Evolutionary conservation across 2,329 filamentous ascomycete species (phyloP), one percentile per base, ranked within the genome.

Genomic region (Didymellaceae sp.): DNA sequence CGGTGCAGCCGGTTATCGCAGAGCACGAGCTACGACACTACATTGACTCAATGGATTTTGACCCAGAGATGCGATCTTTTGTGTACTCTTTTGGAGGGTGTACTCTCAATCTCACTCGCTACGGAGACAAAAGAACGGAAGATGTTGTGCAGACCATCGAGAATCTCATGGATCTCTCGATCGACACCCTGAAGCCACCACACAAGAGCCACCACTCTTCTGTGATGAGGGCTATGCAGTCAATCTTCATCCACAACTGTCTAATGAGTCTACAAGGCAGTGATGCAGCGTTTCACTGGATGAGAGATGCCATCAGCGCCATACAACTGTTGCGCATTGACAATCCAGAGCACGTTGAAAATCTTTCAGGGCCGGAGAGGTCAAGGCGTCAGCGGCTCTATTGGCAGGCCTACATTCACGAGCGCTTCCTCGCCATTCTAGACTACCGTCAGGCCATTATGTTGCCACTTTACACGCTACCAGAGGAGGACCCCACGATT

Each of bases 381-480:
- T 72, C 75, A 18, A 68, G 73, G 39, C 63, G 77, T 39, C 79
- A 82, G 54, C 73, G 81, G 3, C 64, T 82, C 1, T 83, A 83
- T 62, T 84, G 81, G 80, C 76, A 82, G 54, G 76, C 76, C 10
- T 83, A 79, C 57, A 80, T 84, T 24, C 80, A 83, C 52, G 82
- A 84, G 60, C 77, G 82, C 13, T 84, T 83, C 59, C 60, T 81
- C n/a, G 78, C 78, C 25, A 77, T 83, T 20, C 70, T 79, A 4
- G 76, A 80, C 30, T 80, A 80, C 33, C 77, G 77, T 5, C 71
- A 67, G n/a, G 69, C 73, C 4, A 73, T 74, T 8, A 59, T 78
- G n/a, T 69, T 67, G 5, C 72, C 74, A 10, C 66, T 77, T 14
- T 65, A 66, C 10, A 61, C 61, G 2, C 62, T 75, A 5, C 77